Conservation (phyloP, 2,329 filamentous ascomycete species). For the Penicillium polonicum region DNA sequence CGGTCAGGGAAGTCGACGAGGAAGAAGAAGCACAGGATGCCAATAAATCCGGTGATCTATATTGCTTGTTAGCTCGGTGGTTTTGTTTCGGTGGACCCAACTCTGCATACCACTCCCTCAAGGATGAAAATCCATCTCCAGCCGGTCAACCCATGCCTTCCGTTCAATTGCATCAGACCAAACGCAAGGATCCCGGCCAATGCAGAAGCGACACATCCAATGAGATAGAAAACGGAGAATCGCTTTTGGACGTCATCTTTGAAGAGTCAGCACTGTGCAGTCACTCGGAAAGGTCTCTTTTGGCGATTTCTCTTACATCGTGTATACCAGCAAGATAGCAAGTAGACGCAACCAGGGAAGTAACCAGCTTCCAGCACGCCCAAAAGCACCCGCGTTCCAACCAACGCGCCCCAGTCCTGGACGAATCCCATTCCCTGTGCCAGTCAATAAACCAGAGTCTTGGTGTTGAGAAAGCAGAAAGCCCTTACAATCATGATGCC, state of each 20-base stretch:
- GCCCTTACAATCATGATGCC: constrained; percentile 28
- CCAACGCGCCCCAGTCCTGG: constrained; percentile 30
- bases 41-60: constrained; percentile 30
- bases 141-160: constrained; percentile 44
- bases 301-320: constrained; percentile 24
- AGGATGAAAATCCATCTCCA: constrained; percentile 59
- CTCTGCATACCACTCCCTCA: constrained; percentile 44
- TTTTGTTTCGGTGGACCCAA: neutral
- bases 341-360: constrained; percentile 68
- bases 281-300: no score
- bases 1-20: constrained; percentile 41
- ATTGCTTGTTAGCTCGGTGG: neutral
- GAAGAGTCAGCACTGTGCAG: constrained; percentile 1
- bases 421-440: constrained; percentile 31
- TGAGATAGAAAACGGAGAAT: constrained; percentile 50
- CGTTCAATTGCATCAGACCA: constrained; percentile 44
- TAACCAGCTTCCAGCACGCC: constrained; percentile 51
- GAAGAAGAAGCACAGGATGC: constrained; percentile 34
- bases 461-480: neutral
- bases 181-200: constrained; percentile 50
- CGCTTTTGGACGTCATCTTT: constrained; percentile 35
- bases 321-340: constrained; percentile 73
- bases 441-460: constrained; percentile 1
- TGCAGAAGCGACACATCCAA: constrained; percentile 50
- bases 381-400: constrained; percentile 27